Base-by-base conservation (phyloP, 2,329 filamentous ascomycete species). In the Aspergillus sojae region DNA sequence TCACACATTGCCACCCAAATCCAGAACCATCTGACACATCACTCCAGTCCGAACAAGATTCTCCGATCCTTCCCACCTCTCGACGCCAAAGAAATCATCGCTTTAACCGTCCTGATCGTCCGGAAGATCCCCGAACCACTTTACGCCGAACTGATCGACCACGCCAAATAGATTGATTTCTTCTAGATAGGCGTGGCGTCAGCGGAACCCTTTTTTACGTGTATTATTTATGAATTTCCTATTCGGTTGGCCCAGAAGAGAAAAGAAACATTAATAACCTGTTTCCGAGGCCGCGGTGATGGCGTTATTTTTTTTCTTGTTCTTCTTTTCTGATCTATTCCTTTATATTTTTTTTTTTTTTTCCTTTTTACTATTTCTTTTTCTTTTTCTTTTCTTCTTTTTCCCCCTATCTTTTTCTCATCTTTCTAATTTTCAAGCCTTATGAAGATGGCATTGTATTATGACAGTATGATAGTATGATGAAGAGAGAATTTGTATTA, bases 61-160 rank as follows among this genome's bases (percentile, higher is more conserved):
- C 83, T 97, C n/a, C 86, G 94, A 62, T 94, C 91, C 2, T 93
- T 97, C 70, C 94, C 94, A 7, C 87, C 91, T 5, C 83, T 97
- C 30, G 89, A 96, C 69, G 91, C 94, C 5, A 90, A 92, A 70
- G 88, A 90, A 68, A 91, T 97, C 72, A 95, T 96, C 76, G 88
- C 88, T 53, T 86, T 96, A 62, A 94, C 94, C 0, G 88, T 97
- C 70, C 89, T 90, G 58, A 91, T 97, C 71, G 91, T 96, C 62
- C 89, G 90, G 70, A 95, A 94, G 83, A 93, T 99, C 60, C 94
- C 95, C 2, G 89, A 93, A 66, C 91, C 96, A 68, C 84, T 98
- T 55, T 99, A 97, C 74, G 89, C 91, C 57, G 92, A 97, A 76
- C 93, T 99, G 72, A 89, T 97, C 58, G 84, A 86, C 46, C 95